Conservation (phyloP, 1,139 yeast genomes). For the Debaryomycetaceae sp. region DNA sequence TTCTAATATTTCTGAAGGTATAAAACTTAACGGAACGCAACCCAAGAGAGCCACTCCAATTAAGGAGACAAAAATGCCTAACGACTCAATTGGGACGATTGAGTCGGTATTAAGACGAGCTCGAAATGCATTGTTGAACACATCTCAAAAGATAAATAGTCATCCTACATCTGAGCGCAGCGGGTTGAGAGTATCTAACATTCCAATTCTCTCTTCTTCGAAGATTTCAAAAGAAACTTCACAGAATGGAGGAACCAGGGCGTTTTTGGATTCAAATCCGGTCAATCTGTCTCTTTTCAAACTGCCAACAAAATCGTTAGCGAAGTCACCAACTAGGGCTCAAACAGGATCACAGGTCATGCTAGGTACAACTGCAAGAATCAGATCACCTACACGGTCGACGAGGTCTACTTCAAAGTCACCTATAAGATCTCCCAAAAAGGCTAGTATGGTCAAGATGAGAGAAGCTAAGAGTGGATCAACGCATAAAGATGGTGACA, state of each 20-base stretch:
- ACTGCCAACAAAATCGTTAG: background rate
- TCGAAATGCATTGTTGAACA: constrained; percentile 12
- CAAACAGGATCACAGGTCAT: background rate
- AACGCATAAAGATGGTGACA: background rate
- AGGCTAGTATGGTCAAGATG: background rate
- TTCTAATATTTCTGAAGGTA: background rate
- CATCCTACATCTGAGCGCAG: background rate
- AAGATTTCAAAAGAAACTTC: background rate
- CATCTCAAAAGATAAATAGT: constrained; percentile 1
- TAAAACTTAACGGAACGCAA: too few relatives aligned
- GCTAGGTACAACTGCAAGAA: background rate
- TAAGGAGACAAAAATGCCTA: background rate
- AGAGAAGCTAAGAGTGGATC: background rate
- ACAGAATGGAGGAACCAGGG: background rate
- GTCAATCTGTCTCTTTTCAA: background rate
- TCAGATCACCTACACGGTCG: constrained; percentile 13
- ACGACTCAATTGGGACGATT: constrained; percentile 3
- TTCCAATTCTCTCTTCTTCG: background rate
- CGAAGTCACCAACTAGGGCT: constrained; percentile 2
- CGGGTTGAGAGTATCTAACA: background rate
- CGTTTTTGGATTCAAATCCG: background rate
- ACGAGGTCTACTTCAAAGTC: background rate
- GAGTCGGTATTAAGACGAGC: constrained; percentile 13
- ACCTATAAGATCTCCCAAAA: background rate
- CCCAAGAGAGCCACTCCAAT: background rate